Conservation (phyloP, 2,329 filamentous ascomycete genomes). For the Aschersonia sp. region DNA sequence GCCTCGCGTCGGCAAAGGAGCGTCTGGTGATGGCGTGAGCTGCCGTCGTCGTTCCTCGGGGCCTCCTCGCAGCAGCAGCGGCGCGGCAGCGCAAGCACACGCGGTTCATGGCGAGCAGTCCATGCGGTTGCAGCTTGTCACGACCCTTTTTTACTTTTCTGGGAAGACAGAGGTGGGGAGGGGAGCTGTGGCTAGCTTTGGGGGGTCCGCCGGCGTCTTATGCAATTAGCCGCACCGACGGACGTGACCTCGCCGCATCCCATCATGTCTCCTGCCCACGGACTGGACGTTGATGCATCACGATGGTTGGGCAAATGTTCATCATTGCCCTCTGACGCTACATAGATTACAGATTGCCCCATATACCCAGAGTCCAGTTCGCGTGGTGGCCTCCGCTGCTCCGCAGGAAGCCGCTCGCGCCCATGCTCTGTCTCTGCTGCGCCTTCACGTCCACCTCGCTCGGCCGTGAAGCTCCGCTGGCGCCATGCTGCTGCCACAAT, state of each 20-base stretch:
- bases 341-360: conserved; percentile 34
- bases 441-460: conserved; percentile 43
- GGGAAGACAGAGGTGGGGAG: neutral
- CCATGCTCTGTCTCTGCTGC: conserved; percentile 51
- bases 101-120: neutral
- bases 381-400: conserved; percentile 22
- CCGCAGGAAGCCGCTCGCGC: conserved; percentile 32
- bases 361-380: conserved; percentile 48
- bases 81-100: neutral
- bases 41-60: conserved; percentile 3
- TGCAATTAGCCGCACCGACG: conserved; percentile 3
- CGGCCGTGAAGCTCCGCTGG: conserved; percentile 43
- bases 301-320: neutral
- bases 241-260: neutral
- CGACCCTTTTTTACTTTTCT: too few relatives aligned
- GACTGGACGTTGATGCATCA: too few relatives aligned
- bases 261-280: too few relatives aligned
- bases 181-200: neutral
- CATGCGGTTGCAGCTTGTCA: neutral
- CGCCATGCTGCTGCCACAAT: conserved; percentile 53
- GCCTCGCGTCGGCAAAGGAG: conserved; percentile 16
- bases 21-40: conserved; percentile 5
- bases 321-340: neutral
- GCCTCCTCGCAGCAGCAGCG: neutral
- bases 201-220: neutral